Evolutionary conservation across 2,329 filamentous ascomycete genomes (phyloP).

Genomic region (Fusarium sp.): DNA sequence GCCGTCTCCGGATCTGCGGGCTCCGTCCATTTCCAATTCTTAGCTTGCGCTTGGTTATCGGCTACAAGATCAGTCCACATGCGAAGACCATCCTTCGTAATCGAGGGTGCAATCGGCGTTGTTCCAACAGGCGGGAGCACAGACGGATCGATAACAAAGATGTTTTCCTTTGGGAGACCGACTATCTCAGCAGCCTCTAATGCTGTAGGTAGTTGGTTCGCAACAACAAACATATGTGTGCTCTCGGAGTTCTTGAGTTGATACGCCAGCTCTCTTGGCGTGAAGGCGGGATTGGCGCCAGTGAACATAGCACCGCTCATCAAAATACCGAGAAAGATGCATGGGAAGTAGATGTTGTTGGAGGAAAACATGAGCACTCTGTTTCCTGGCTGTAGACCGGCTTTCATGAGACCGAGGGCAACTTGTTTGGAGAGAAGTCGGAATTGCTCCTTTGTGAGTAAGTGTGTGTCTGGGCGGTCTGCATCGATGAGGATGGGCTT

Average conservation of each 20-base stretch:
- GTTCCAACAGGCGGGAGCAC: constrained; percentile 31
- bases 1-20: constrained; percentile 59
- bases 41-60: constrained; percentile 50
- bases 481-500: constrained; percentile 68
- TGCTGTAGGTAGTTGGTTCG: constrained; percentile 68
- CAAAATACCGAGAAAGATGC: constrained; percentile 74
- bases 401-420: constrained; percentile 71
- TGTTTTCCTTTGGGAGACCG: constrained; percentile 60
- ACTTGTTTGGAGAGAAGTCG: constrained; percentile 77
- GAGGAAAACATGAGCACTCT: constrained; percentile 77
- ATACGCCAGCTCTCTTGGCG: constrained; percentile 76
- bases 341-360: constrained; percentile 79
- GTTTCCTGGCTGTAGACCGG: constrained; percentile 73
- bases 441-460: constrained; percentile 70
- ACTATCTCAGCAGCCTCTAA: constrained; percentile 70
- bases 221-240: constrained; percentile 70
- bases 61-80: constrained; percentile 73
- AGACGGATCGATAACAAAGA: constrained; percentile 76
- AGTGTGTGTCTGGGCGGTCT: constrained; percentile 71
- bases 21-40: constrained; percentile 69
- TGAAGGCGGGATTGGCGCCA: constrained; percentile 75
- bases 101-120: constrained; percentile 42
- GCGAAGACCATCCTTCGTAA: not conserved
- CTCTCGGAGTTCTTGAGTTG: constrained; percentile 78
- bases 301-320: constrained; percentile 84